Base-by-base conservation (phyloP, 1,284 basidiomycete genomes). In the Cutaneotrichosporon mucoides region DNA sequence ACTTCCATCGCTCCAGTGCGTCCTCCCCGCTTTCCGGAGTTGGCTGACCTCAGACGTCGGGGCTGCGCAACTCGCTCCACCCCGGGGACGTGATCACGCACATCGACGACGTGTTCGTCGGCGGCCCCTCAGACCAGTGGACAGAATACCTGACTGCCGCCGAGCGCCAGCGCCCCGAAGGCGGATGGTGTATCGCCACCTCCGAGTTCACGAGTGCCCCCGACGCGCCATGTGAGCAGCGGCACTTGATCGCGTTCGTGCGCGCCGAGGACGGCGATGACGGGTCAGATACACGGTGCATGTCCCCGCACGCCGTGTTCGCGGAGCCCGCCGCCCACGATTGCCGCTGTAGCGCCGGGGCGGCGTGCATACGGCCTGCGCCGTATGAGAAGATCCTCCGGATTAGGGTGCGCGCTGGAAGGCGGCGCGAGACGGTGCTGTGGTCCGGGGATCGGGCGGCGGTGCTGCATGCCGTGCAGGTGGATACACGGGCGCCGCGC, bases 71-170 rank as follows among this genome's bases (percentile, higher is more conserved):
- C 67, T 72, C 49, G 10, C 47, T 76, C 2, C 8, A 46, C 4
- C 57, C 65, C 3, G 75, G 73, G 3, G 66, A 71, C 33, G 43
- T 73, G 6, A 65, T 76, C 35, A 73, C 71, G 4, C 71, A 75
- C 55, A 54, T 76, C 16, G 71, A 76, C 54, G 75, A 75, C 46
- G 40, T 66, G 10, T 64, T 64, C 40, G 38, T 73, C 35, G 68
- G 66, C 7, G 37, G 45, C 16, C 12, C 13, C 7, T 55, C 55
- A 2, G 72, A 72, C 40, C 47, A 48, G 5, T 76, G 74, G 74
- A 43, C 37, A 2, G 48, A 55, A 6, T 76, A 75, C 45, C 66
- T 76, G 16, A 24, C 50, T 3, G 63, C 5, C 34, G 51, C 5
- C 35, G 53, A 49, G n/a, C 49, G 41, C 10, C 13, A 41, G 36